phyloP scores from a whole-genome alignment of 2,329 filamentous ascomycete genomes.

The Alternaria gaisen region DNA sequence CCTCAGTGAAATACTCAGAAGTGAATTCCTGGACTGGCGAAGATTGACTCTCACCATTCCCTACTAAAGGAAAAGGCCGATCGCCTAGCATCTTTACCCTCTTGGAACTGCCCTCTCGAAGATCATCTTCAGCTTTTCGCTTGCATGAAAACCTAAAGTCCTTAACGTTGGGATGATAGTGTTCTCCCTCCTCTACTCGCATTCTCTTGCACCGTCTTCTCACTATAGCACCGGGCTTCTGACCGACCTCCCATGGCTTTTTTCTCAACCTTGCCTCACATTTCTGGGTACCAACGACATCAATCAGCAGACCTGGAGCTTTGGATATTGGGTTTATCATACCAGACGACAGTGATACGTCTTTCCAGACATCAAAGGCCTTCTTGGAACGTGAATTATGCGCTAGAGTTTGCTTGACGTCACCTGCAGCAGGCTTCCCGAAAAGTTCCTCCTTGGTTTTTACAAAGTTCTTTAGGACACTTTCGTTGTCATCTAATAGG shows the following conservation, averaged over 20 bases:
- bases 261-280: background rate
- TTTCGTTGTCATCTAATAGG: background rate
- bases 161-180: background rate
- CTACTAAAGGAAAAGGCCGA: background rate
- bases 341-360: background rate
- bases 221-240: background rate
- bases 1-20: background rate
- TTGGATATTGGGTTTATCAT: no score
- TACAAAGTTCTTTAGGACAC: background rate
- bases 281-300: background rate
- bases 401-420: no score
- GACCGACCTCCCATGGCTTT: background rate
- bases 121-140: background rate
- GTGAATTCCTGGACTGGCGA: background rate
- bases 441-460: background rate
- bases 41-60: background rate
- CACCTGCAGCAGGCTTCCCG: accelerated
- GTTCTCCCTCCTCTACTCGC: background rate
- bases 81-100: background rate
- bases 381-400: background rate
- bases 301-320: background rate
- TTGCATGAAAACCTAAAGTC: background rate
- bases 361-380: background rate
- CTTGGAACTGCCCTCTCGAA: background rate
- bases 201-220: background rate